These are phyloP conservation scores for Chytridiales sp. DNA, from an alignment of 371 early-diverging fungal genomes.

Conservation along the genomic window DNA sequence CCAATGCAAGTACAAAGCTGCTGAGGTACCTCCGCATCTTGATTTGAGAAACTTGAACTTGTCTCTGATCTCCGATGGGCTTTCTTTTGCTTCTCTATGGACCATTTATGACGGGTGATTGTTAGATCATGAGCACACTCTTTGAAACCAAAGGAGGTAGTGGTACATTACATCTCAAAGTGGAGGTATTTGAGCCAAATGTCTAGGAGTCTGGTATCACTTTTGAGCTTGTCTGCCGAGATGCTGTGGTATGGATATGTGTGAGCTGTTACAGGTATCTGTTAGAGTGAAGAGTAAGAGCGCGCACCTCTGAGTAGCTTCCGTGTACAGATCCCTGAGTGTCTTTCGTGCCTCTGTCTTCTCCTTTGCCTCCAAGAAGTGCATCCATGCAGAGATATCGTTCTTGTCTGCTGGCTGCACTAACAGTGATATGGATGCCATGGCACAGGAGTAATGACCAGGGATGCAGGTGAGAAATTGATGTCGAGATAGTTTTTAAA, in stretches of 20 bases:
- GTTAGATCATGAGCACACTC: not conserved
- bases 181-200: constrained; percentile 37
- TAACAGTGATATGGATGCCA: too few species aligned
- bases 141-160: not conserved
- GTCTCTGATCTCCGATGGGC: constrained; percentile 29
- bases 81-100: constrained; percentile 8
- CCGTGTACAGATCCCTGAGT: constrained; percentile 12
- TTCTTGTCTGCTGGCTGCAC: too few species aligned
- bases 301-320: constrained; percentile 16
- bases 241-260: not conserved
- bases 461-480: too few species aligned
- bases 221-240: constrained; percentile 14
- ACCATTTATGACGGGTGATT: not conserved
- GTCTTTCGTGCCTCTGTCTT: too few species aligned
- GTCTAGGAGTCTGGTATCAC: constrained; percentile 21
- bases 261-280: not conserved
- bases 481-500: too few species aligned
- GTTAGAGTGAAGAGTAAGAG: too few species aligned
- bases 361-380: too few species aligned
- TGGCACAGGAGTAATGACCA: too few species aligned
- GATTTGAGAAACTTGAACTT: constrained; percentile 35
- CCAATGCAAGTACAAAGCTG: constrained; percentile 32
- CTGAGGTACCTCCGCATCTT: constrained; percentile 24
- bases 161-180: constrained; percentile 27
- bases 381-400: too few species aligned